Conservation (phyloP, 148 eudicot species). For the Cornus controversa region DNA sequence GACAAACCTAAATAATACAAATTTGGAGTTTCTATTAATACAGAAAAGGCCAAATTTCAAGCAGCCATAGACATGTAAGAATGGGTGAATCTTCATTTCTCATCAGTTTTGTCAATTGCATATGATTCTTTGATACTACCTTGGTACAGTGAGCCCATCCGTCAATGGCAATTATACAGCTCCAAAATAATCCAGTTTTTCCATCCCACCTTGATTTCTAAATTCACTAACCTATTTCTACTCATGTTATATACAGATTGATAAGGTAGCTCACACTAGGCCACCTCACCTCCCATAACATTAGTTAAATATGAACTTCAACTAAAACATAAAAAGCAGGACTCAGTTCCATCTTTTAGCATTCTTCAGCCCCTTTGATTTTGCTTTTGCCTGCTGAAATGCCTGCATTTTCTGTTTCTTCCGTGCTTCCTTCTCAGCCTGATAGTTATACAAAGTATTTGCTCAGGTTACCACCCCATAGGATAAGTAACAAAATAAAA, state of each 20-base stretch:
- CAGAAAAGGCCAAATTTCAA: too few species aligned
- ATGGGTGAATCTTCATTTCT: too few species aligned
- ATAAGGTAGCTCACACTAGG: background rate
- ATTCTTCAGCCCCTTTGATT: slow-evolving; percentile 69
- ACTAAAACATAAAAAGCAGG: background rate
- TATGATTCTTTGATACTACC: too few species aligned
- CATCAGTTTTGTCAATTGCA: too few species aligned
- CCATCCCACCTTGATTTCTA: background rate
- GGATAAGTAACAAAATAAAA: background rate
- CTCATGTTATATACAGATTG: slow-evolving; percentile 12
- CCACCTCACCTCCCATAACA: background rate
- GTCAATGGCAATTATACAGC: too few species aligned
- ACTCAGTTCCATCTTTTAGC: slow-evolving; percentile 82
- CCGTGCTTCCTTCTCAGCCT: slow-evolving; percentile 95
- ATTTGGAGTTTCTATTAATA: too few species aligned
- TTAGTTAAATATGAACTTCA: background rate
- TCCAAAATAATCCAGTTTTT: too few species aligned
- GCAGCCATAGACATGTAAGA: too few species aligned
- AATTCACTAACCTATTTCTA: slow-evolving; percentile 3
- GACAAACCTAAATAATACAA: too few species aligned
- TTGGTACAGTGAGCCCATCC: too few species aligned
- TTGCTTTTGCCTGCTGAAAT: slow-evolving; percentile 88
- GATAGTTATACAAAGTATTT: slow-evolving; percentile 10
- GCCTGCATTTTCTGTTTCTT: slow-evolving; percentile 89
- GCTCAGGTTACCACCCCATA: background rate